Evolutionary conservation across 2,329 filamentous ascomycete species (phyloP).

Genomic region (Penicillium capsulatum): DNA sequence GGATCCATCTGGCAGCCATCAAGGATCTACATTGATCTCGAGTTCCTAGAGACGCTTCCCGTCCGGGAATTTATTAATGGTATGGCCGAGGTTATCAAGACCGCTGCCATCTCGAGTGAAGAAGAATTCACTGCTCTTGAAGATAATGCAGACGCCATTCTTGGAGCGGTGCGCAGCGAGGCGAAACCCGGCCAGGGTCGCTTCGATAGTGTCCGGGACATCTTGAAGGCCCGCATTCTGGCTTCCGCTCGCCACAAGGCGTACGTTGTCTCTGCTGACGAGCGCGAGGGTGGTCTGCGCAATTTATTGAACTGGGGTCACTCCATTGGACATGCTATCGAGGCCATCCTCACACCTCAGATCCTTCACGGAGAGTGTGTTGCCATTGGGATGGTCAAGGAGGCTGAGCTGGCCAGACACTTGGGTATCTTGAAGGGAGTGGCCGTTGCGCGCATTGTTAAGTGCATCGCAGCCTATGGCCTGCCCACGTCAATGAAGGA

Average conservation of each 20-base stretch:
- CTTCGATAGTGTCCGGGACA: conserved; percentile 65
- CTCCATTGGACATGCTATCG: conserved; percentile 94
- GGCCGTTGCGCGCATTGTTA: conserved; percentile 82
- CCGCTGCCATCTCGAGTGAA: conserved; percentile 92
- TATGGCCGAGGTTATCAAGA: conserved; percentile 98
- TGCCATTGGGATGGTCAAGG: conserved; percentile 97
- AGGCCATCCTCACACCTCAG: conserved; percentile 92
- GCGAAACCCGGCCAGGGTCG: conserved; percentile 54
- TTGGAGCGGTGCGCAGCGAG: conserved; percentile 65
- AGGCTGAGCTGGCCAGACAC: conserved; percentile 87
- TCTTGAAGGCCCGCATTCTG: conserved; percentile 74
- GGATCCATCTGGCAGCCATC: conserved; percentile 96
- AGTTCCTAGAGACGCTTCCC: conserved; percentile 85
- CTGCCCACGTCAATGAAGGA: conserved; percentile 82
- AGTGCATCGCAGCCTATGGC: conserved; percentile 92
- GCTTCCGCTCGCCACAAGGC: conserved; percentile 93
- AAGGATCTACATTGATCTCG: conserved; percentile 88
- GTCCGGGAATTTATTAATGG: conserved; percentile 94
- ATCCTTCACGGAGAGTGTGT: conserved; percentile 94
- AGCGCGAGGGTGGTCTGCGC: conserved; percentile 86
- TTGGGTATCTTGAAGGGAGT: conserved; percentile 79
- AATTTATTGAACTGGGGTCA: conserved; percentile 98
- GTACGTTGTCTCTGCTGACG: conserved; percentile 87
- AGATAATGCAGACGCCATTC: conserved; percentile 70
- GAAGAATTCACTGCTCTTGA: conserved; percentile 80